A percentile compares a stretch with the other conserved stretches of the same genome.
phyloP scores from a whole-genome alignment of 2,329 filamentous ascomycete species.

The Colletotrichum tofieldiae region DNA sequence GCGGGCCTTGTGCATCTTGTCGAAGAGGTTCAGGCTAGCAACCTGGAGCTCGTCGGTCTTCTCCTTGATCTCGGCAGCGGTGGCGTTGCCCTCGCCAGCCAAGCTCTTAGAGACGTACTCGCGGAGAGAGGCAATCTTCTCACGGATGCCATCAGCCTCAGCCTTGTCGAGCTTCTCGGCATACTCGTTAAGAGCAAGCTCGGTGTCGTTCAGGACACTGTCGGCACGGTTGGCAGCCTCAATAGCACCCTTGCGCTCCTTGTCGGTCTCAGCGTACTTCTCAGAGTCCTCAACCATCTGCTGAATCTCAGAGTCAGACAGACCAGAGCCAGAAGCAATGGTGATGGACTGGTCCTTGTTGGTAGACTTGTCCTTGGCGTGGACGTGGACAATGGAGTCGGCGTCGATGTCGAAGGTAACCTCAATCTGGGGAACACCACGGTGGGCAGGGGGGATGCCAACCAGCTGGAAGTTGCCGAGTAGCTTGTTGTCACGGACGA shows the following conservation, averaged over 20 bases:
- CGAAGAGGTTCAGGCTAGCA: slow-evolving; percentile 95
- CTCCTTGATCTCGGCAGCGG: slow-evolving; percentile 94
- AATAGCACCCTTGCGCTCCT: slow-evolving; percentile 96
- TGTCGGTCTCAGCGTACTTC: slow-evolving; percentile 94
- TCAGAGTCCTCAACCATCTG: slow-evolving; percentile 98
- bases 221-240: slow-evolving; percentile 98
- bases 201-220: slow-evolving; percentile 95
- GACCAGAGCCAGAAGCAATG: slow-evolving; percentile 96
- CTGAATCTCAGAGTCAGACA: slow-evolving; percentile 94
- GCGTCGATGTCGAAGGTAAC: slow-evolving; percentile 99
- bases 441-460: slow-evolving; percentile 95
- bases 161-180: slow-evolving; percentile 97
- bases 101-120: slow-evolving; percentile 96
- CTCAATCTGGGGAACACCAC: slow-evolving; percentile 96
- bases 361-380: slow-evolving; percentile 99
- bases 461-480: slow-evolving; percentile 99
- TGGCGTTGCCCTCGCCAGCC: slow-evolving; percentile 88
- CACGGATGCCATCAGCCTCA: slow-evolving; percentile 91
- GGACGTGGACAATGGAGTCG: slow-evolving; percentile 97
- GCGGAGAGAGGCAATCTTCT: slow-evolving; percentile 90
- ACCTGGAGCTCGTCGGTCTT: slow-evolving; percentile 99
- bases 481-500: slow-evolving; percentile 98
- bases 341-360: slow-evolving; percentile 99
- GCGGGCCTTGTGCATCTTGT: slow-evolving; percentile 99
- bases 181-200: slow-evolving; percentile 98